Conservation (phyloP, 1,284 basidiomycete species). For the Melampsora americana region DNA sequence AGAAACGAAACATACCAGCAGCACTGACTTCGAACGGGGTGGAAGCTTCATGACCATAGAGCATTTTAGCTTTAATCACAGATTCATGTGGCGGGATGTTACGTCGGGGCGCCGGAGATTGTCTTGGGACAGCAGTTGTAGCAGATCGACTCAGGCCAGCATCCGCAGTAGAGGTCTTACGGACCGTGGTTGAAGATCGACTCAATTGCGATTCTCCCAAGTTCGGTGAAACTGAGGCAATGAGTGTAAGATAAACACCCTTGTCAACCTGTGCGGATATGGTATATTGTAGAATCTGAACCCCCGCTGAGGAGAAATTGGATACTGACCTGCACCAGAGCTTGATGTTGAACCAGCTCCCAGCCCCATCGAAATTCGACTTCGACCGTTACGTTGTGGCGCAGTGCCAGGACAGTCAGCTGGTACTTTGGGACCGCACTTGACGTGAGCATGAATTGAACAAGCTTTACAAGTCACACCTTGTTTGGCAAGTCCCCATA, state of each 20-base stretch:
- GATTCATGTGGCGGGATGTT: constrained; percentile 46
- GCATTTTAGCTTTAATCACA: constrained; percentile 61
- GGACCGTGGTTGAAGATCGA: background rate
- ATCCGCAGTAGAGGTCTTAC: background rate
- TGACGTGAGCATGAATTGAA: constrained; percentile 71
- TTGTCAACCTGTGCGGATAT: background rate
- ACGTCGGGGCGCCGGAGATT: constrained; percentile 40
- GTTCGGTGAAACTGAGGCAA: background rate
- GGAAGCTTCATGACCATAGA: constrained; percentile 68
- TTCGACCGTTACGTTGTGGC: background rate
- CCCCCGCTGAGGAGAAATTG: background rate
- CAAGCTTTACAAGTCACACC: constrained; percentile 77
- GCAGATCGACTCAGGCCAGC: constrained; percentile 25
- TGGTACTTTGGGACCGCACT: constrained; percentile 74
- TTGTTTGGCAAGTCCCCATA: constrained; percentile 79
- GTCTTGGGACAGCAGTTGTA: constrained; percentile 14
- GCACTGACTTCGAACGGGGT: constrained; percentile 71
- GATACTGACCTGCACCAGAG: constrained; percentile 5
- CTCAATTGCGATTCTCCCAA: background rate
- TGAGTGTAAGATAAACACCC: too few species aligned
- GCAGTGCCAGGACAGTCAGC: constrained; percentile 20
- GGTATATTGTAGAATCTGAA: background rate
- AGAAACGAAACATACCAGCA: constrained; percentile 58
- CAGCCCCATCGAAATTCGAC: background rate
- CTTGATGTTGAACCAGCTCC: background rate